phyloP scores from a whole-genome alignment of 164 flowering plant genomes.

The Amborella trichopoda region DNA sequence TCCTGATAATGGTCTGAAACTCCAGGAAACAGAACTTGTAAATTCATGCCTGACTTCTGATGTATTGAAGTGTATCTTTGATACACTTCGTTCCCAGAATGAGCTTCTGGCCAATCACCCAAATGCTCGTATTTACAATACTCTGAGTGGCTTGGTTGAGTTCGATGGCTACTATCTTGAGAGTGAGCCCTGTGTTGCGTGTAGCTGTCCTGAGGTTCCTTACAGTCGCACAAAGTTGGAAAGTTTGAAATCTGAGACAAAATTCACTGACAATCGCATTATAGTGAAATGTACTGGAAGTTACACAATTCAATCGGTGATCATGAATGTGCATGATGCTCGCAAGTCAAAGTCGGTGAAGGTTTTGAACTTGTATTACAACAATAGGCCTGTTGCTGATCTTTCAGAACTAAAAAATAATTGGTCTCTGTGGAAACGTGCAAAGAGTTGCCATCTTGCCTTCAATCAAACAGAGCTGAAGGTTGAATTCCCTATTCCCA shows the following conservation, averaged over 20 bases:
- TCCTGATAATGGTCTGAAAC: conserved; percentile 57
- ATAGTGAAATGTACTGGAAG: conserved; percentile 93
- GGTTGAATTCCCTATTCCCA: not conserved
- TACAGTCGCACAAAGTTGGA: not conserved
- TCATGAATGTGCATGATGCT: not conserved
- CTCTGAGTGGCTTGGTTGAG: not conserved
- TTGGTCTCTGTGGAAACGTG: not conserved
- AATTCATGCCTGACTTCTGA: conserved; percentile 69
- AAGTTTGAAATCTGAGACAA: not conserved
- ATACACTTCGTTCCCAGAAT: not conserved
- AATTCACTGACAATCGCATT: conserved; percentile 97
- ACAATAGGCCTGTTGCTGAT: not conserved
- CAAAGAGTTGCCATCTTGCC: not conserved
- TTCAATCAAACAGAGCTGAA: not conserved
- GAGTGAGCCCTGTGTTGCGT: not conserved
- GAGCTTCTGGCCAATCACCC: not conserved
- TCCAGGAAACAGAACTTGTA: conserved; percentile 53
- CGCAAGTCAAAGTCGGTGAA: not conserved
- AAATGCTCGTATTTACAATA: not conserved
- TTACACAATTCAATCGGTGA: not conserved
- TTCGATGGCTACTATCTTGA: conserved; percentile 34
- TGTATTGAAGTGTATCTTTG: conserved; percentile 17
- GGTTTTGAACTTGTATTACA: not conserved
- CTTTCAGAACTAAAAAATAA: not conserved
- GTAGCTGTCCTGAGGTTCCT: not conserved